Conservation (phyloP, 2,329 filamentous ascomycete genomes). For the Fusarium liriodendri region DNA sequence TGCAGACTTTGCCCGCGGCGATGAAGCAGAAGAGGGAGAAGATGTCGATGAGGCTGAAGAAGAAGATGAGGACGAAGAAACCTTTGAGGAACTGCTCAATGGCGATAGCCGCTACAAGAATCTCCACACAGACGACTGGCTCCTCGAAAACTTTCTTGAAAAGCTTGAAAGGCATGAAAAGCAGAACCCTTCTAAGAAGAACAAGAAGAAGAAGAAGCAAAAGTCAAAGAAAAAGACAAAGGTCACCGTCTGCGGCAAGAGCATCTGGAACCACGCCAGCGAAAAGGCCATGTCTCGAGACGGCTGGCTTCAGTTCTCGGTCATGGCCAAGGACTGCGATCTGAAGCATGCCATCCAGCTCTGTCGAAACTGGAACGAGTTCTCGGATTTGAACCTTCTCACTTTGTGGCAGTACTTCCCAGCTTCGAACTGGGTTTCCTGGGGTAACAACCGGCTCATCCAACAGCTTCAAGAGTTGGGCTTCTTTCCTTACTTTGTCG, state of each 20-base stretch:
- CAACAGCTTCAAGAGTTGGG: slow-evolving; percentile 43
- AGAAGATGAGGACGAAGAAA: slow-evolving; percentile 33
- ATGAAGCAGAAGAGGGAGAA: slow-evolving; percentile 29
- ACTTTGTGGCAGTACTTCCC: slow-evolving; percentile 44
- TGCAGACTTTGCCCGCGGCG: slow-evolving; percentile 43
- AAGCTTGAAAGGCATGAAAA: neutral
- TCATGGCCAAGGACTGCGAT: slow-evolving; percentile 45
- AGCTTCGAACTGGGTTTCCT: slow-evolving; percentile 43
- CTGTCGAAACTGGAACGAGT: slow-evolving; percentile 47
- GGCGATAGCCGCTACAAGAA: slow-evolving; percentile 27
- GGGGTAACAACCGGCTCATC: slow-evolving; percentile 35
- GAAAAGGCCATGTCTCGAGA: slow-evolving; percentile 46
- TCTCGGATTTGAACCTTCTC: slow-evolving; percentile 42
- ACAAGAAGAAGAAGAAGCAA: slow-evolving; percentile 13
- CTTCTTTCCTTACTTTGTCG: slow-evolving; percentile 45
- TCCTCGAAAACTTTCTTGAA: slow-evolving; percentile 20
- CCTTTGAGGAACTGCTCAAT: slow-evolving; percentile 30
- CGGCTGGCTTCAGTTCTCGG: slow-evolving; percentile 47
- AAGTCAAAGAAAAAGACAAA: slow-evolving; percentile 25
- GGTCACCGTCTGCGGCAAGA: slow-evolving; percentile 42
- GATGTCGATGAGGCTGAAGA: neutral
- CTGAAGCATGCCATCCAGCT: slow-evolving; percentile 44
- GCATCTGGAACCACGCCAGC: slow-evolving; percentile 46
- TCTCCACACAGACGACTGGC: slow-evolving; percentile 40
- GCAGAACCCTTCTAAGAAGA: neutral